A percentile compares a stretch with the other conserved stretches of the same genome.
Evolutionary conservation across 2,329 filamentous ascomycete genomes (phyloP).

Genomic region (Arthroderma sp.): DNA sequence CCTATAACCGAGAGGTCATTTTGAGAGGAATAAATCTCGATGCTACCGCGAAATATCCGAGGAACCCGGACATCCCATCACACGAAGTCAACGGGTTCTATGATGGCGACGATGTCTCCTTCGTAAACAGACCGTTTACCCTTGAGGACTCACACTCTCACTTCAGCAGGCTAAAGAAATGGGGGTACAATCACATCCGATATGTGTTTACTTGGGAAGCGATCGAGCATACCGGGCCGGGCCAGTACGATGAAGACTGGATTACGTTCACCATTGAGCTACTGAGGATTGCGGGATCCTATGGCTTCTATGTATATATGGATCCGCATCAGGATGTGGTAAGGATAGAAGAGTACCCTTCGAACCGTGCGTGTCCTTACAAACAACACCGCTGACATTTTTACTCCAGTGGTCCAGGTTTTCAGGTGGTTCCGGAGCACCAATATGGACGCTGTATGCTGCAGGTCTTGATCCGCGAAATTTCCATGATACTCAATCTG

Average conservation of each 20-base stretch:
- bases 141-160: slow-evolving; percentile 73
- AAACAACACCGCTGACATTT: background rate
- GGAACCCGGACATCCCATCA: slow-evolving; percentile 66
- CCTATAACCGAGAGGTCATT: slow-evolving; percentile 68
- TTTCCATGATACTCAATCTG: slow-evolving; percentile 78
- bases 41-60: slow-evolving; percentile 80
- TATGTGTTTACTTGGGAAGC: slow-evolving; percentile 99
- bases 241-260: slow-evolving; percentile 86
- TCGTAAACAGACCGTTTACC: slow-evolving; percentile 73
- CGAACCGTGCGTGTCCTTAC: background rate
- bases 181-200: slow-evolving; percentile 90
- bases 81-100: slow-evolving; percentile 72
- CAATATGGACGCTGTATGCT: slow-evolving; percentile 95
- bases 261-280: slow-evolving; percentile 82
- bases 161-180: slow-evolving; percentile 73
- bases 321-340: slow-evolving; percentile 97
- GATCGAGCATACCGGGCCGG: slow-evolving; percentile 84
- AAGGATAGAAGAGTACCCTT: background rate
- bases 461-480: slow-evolving; percentile 77
- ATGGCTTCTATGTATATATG: slow-evolving; percentile 96
- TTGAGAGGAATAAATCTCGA: slow-evolving; percentile 91
- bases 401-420: slow-evolving; percentile 73
- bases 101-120: slow-evolving; percentile 81
- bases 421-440: slow-evolving; percentile 85
- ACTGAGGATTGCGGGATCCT: slow-evolving; percentile 69